Evolutionary conservation across 1,284 basidiomycete genomes (phyloP).

Genomic region (Naganishia sp.): DNA sequence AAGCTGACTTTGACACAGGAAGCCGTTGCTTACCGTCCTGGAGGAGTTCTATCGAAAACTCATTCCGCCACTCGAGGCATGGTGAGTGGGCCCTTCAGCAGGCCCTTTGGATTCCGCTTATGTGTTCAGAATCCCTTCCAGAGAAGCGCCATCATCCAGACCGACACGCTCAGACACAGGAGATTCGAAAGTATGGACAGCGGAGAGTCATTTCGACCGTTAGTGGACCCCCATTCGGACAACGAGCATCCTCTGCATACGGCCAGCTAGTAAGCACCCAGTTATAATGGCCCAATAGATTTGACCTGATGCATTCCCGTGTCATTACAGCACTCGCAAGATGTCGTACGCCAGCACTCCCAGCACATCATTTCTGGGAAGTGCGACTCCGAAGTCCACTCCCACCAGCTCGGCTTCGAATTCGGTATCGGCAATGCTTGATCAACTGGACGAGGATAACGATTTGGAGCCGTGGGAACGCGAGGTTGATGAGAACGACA

Average conservation of each 20-base stretch:
- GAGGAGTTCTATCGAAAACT: too few species aligned
- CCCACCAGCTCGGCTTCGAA: not conserved
- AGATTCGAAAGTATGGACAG: conserved; percentile 15
- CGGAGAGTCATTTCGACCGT: conserved; percentile 11
- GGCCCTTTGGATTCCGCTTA: too few species aligned
- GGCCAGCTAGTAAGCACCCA: too few species aligned
- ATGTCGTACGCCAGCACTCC: conserved; percentile 15
- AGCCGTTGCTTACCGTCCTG: too few species aligned
- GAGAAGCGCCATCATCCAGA: too few species aligned
- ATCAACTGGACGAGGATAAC: conserved; percentile 21
- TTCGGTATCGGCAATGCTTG: conserved; percentile 10
- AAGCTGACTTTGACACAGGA: too few species aligned
- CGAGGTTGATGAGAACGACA: conserved; percentile 8
- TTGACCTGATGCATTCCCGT: not conserved
- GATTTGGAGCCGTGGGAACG: conserved; percentile 27
- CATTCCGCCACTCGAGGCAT: too few species aligned
- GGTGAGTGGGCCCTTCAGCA: too few species aligned
- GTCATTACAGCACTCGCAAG: not conserved
- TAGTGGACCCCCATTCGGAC: not conserved
- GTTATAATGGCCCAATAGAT: not conserved
- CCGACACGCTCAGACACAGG: not conserved
- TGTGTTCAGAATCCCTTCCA: too few species aligned
- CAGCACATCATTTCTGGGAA: conserved; percentile 10
- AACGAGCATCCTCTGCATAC: not conserved
- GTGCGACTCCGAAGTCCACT: conserved; percentile 7